A percentile compares a stretch with the other conserved stretches of the same genome.
phyloP scores from a whole-genome alignment of 1,139 yeast species.

The Candida tetrigidarum region DNA sequence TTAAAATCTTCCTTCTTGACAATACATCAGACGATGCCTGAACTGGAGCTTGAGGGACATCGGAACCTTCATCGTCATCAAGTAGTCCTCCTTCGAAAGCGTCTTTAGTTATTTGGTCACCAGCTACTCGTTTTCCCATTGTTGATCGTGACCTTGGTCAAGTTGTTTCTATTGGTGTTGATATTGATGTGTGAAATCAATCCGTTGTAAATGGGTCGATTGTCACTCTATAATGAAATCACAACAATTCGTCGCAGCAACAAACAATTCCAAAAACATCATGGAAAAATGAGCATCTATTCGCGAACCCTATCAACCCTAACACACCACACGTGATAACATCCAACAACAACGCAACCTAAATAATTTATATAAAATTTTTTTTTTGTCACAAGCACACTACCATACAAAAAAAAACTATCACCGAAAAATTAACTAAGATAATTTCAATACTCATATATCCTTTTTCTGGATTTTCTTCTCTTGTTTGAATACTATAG shows the following conservation, averaged over 20 bases:
- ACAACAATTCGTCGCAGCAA: conserved; percentile 3
- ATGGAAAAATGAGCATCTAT: neutral
- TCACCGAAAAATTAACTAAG: conserved; percentile 6
- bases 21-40: conserved; percentile 65
- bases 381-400: conserved; percentile 3
- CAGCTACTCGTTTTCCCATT: conserved; percentile 74
- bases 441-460: conserved; percentile 2
- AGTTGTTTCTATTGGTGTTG: neutral
- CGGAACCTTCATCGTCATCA: conserved; percentile 41
- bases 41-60: conserved; percentile 25
- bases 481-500: conserved; percentile 18
- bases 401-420: conserved; percentile 7
- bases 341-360: too few species aligned
- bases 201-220: neutral
- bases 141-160: neutral
- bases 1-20: conserved; percentile 69
- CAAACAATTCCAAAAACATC: neutral
- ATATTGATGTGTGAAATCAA: neutral
- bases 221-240: neutral
- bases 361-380: too few species aligned
- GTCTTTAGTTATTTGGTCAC: conserved; percentile 58
- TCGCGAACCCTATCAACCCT: conserved; percentile 9
- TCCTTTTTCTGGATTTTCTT: conserved; percentile 10
- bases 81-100: conserved; percentile 29
- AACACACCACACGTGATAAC: conserved; percentile 8